phyloP scores from a whole-genome alignment of 2,329 filamentous ascomycete species.

The Penicillium sclerotiorum region DNA sequence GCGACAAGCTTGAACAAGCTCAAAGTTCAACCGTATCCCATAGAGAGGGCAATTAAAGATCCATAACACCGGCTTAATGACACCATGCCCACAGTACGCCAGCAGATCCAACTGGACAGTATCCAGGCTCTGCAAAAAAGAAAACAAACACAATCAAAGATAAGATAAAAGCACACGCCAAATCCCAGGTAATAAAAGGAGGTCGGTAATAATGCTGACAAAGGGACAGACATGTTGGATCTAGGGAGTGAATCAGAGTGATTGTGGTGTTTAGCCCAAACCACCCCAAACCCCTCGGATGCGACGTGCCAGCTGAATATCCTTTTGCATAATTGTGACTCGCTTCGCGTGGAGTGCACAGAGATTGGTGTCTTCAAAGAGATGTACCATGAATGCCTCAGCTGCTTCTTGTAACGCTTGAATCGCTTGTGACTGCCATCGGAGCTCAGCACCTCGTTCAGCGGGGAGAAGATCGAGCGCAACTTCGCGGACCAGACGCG shows the following conservation, averaged over 20 bases:
- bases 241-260: too few species aligned
- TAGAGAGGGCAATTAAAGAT: neutral
- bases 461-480: constrained; percentile 62
- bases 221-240: neutral
- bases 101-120: neutral
- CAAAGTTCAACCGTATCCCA: too few species aligned
- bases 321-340: constrained; percentile 97
- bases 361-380: constrained; percentile 96
- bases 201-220: neutral
- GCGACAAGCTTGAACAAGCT: too few species aligned
- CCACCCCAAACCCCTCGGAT: constrained; percentile 80
- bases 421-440: constrained; percentile 96
- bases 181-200: neutral
- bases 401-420: constrained; percentile 90
- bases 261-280: constrained; percentile 57
- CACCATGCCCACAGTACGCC: constrained; percentile 14
- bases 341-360: constrained; percentile 96
- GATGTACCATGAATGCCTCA: constrained; percentile 92
- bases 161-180: neutral
- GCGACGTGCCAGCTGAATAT: constrained; percentile 86
- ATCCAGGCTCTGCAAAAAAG: neutral
- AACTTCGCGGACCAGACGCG: constrained; percentile 54
- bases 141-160: neutral
- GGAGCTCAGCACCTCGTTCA: constrained; percentile 66
- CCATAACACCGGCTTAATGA: neutral